Percentiles rank a stretch among this genome's conserved stretches.
These are phyloP conservation scores for Pseudozyma flocculosa DNA, from an alignment of 1,284 basidiomycete genomes.

Conservation along the genomic window DNA sequence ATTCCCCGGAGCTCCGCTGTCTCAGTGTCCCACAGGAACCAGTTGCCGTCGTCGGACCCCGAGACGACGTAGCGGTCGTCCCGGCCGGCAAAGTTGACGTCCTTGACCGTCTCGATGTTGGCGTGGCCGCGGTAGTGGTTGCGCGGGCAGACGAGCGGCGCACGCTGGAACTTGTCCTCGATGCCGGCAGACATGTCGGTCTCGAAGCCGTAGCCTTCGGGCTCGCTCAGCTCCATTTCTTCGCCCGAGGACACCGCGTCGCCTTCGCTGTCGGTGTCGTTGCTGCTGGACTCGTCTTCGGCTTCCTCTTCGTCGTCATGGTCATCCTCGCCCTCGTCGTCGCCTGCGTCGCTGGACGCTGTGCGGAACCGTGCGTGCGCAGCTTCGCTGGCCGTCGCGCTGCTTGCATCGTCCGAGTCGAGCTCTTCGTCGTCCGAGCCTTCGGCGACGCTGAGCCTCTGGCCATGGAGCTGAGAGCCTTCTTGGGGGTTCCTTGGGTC, in stretches of 20 bases:
- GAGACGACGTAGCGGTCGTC: slow-evolving; percentile 75
- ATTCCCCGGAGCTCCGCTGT: slow-evolving; percentile 31
- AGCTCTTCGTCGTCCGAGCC: too few species aligned
- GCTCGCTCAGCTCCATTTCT: too few species aligned
- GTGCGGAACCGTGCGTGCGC: too few species aligned
- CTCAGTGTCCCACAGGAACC: slow-evolving; percentile 65
- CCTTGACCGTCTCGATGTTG: slow-evolving; percentile 85
- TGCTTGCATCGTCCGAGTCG: too few species aligned
- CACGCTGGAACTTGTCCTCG: too few species aligned
- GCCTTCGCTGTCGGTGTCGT: too few species aligned
- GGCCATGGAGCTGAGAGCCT: too few species aligned
- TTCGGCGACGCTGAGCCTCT: too few species aligned
- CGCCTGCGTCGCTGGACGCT: too few species aligned
- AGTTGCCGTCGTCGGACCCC: slow-evolving; percentile 81
- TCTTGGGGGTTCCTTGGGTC: too few species aligned
- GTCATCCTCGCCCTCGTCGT: neutral
- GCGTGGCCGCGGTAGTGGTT: slow-evolving; percentile 71
- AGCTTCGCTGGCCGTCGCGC: too few species aligned
- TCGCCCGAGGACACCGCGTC: too few species aligned
- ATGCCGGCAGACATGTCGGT: slow-evolving; percentile 19
- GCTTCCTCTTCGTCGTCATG: slow-evolving; percentile 1
- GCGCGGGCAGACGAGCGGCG: slow-evolving; percentile 69
- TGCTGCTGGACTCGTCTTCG: slow-evolving; percentile 8
- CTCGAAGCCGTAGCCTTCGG: slow-evolving; percentile 10
- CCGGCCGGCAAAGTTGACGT: slow-evolving; percentile 82